Base-by-base conservation (phyloP, 306 rosid genomes). In the Rosa rugosa region DNA sequence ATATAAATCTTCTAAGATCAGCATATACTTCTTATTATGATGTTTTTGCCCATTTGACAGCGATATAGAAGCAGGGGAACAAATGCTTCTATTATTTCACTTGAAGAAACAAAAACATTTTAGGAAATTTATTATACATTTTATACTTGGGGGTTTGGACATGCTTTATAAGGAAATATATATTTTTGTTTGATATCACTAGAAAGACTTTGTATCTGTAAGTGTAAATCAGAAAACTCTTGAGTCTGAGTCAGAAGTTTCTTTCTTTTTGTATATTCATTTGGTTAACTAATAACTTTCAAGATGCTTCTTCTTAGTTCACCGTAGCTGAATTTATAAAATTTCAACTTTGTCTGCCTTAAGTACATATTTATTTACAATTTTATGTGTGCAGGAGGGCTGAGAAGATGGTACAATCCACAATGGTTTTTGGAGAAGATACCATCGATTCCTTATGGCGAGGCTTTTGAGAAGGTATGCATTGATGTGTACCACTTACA, bases 401-500 rank as follows among this genome's bases (percentile, higher is more conserved):
- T 90, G 72, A 89, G 97, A 87, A 91, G 99, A 84, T 96, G 99
- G 98, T 93, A 91, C 84, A 96, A 90, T 81, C 98, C 99, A 40
- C 88, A 89, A 20, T 96, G 99, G 99, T 93, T 31, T 73, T 46
- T 85, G 11, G 96, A 93, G 89, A 77, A 74, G 40, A 83, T 88
- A 77, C 99, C 99, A 25, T 91, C 92, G 23, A 64, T 83, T 78
- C 88, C 92, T 60, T 93, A 95, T 80, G 94, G 97, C 25, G 63
- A 89, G 78, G 88, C 94, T 74, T 95, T 93, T 83, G 98, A 95
- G 86, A 91, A 27, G 27, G 27, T 27, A 27, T 27, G 27, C 27
- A 27, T 69, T 76, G 81, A 47, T 67, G 45, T 69, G 80, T 69
- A 11, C 62, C 78, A 11, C 11, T 73, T 60, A 56, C 17, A 66